Evolutionary conservation across 2,329 filamentous ascomycete species (phyloP).

Genomic region (Xylaria sp.): DNA sequence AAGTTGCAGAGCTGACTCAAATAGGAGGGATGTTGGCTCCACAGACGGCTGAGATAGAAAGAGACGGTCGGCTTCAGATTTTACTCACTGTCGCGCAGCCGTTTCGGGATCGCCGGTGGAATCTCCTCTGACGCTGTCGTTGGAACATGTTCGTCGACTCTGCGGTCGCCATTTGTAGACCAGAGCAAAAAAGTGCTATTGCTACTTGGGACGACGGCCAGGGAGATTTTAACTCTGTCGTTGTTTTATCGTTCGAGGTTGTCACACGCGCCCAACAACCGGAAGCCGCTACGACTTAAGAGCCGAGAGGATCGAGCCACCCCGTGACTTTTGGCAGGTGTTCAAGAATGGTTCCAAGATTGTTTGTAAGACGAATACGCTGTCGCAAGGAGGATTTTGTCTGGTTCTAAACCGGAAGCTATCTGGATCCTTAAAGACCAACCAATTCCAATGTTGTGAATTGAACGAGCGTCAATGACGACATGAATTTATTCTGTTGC

Average conservation of each 20-base stretch:
- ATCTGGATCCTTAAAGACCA: conserved; percentile 23
- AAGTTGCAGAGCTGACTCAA: conserved; percentile 5
- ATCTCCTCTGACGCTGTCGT: conserved; percentile 50
- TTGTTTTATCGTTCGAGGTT: conserved; percentile 17
- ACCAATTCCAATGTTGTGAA: conserved; percentile 17
- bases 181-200: conserved; percentile 5
- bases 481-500: background rate
- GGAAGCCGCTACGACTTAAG: background rate
- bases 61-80: background rate
- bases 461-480: conserved; percentile 17
- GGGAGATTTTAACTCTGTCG: conserved; percentile 17
- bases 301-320: conserved; percentile 8
- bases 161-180: conserved; percentile 32
- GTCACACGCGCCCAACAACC: conserved; percentile 2
- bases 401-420: conserved; percentile 29
- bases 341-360: conserved; percentile 12
- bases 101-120: conserved; percentile 50
- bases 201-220: conserved; percentile 7
- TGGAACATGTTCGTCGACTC: conserved; percentile 41
- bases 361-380: conserved; percentile 5
- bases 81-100: conserved; percentile 46
- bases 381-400: conserved; percentile 27
- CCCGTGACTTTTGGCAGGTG: conserved; percentile 9
- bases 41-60: conserved; percentile 9
- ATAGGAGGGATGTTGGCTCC: background rate